Evolutionary conservation across 495 filamentous ascomycete species (phyloP), one percentile per base, ranked within the genome.

Genomic region (Aspergillus nidulans): DNA sequence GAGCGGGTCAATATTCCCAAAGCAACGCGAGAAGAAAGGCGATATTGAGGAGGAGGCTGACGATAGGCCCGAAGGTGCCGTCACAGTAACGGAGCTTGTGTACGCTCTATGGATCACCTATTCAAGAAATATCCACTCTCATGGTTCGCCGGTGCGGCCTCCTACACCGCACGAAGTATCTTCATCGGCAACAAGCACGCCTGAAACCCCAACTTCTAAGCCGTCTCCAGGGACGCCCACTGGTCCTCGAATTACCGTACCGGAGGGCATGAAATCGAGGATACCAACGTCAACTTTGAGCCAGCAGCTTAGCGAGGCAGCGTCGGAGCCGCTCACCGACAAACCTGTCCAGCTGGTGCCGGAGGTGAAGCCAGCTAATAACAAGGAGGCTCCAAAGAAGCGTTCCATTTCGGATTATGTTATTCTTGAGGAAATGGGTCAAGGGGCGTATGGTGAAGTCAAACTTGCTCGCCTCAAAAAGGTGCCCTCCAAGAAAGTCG

Each of bases 91-190:
- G 1, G 91, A 96, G 63, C 77, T 96, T 32, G 92, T 97, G 5
- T 97, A 91, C 73, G 94, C 94, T 16, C 73, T 98, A 20, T 98
- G 94, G 94, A 85, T 98, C 44, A 97, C 92, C 4, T 98, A 97
- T 66, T 97, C 94, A 8, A 77, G 91, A 39, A 90, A 96, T 57
- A 78, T 97, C 16, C 94, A 98, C 65, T 86, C 89, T 1, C 78
- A 84, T 7, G 81, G 83, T 5, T 75, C 80, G 6, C 74, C 81
- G n/a, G 34, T 62, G 15, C 57, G 51, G 78, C 81, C 52, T 80
- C 85, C 32, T 50, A 81, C 67, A 13, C 47, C 47, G 16, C 32
- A 49, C 4, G 19, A 30, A 10, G 25, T 21, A 62, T 64, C 9
- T 52, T 64, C 67, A 3, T 60, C 59, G 41, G 49, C 62, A 21